Percentiles rank a stretch among this genome's conserved stretches.
These are phyloP conservation scores for Viridothelium virens DNA, from an alignment of 495 filamentous ascomycete species.

Conservation along the genomic window DNA sequence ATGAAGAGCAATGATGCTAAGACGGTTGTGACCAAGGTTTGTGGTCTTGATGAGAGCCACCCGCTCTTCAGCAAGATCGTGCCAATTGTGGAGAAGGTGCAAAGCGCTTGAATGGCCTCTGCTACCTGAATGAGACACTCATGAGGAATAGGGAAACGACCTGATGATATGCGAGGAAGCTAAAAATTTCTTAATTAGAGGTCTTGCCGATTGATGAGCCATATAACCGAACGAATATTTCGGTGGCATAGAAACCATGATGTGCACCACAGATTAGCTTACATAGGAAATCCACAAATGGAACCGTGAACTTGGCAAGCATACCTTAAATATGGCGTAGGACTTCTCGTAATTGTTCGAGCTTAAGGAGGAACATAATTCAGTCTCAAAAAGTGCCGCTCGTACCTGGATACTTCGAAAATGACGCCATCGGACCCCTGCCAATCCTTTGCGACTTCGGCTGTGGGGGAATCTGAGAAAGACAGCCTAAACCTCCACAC, in stretches of 20 bases:
- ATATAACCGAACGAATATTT: too few species aligned
- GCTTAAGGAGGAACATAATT: too few species aligned
- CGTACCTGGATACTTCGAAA: not conserved
- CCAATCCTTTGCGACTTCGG: conserved; percentile 1
- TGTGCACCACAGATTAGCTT: too few species aligned
- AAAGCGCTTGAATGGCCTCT: conserved; percentile 32
- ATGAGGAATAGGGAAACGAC: not conserved
- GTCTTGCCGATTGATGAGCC: too few species aligned
- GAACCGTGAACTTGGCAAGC: too few species aligned
- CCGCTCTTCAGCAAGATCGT: conserved; percentile 64
- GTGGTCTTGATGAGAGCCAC: conserved; percentile 62
- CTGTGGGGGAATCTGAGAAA: not conserved
- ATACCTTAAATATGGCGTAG: too few species aligned
- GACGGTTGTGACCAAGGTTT: conserved; percentile 62
- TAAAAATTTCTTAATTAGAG: too few species aligned
- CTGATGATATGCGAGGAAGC: not conserved
- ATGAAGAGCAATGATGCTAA: conserved; percentile 61
- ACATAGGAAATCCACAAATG: too few species aligned
- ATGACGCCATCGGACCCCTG: conserved; percentile 9
- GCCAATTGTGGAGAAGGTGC: conserved; percentile 69
- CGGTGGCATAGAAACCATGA: too few species aligned
- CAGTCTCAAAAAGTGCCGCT: too few species aligned
- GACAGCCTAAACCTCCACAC: not conserved
- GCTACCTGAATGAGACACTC: too few species aligned
- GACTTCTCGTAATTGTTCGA: too few species aligned